Evolutionary conservation across 495 filamentous ascomycete species (phyloP).

Genomic region (Parmelia sp.): DNA sequence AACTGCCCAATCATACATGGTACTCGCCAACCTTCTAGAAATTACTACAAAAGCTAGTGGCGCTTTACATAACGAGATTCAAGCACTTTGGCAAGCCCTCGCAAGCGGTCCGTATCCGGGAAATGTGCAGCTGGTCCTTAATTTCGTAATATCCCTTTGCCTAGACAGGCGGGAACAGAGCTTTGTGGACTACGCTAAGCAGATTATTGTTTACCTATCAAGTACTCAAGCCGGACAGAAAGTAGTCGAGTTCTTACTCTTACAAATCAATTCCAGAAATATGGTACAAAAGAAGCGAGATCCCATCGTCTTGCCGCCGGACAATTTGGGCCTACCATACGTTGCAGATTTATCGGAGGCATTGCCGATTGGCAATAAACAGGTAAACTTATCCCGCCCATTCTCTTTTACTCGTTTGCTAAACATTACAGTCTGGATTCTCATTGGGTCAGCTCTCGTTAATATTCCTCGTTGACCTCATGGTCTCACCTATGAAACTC

Average conservation of each 20-base stretch:
- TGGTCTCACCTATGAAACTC: slow-evolving; percentile 84
- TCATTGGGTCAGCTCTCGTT: slow-evolving; percentile 89
- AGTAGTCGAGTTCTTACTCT: slow-evolving; percentile 85
- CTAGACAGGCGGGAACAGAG: slow-evolving; percentile 92
- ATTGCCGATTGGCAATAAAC: slow-evolving; percentile 82
- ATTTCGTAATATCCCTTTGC: slow-evolving; percentile 92
- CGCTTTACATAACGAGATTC: slow-evolving; percentile 88
- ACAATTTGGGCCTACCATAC: slow-evolving; percentile 72
- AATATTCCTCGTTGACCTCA: slow-evolving; percentile 90
- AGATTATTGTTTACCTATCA: slow-evolving; percentile 91
- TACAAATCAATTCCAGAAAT: slow-evolving; percentile 81
- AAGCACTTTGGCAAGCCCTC: slow-evolving; percentile 93
- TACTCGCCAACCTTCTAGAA: slow-evolving; percentile 91
- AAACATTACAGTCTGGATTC: slow-evolving; percentile 54
- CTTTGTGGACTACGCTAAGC: slow-evolving; percentile 94
- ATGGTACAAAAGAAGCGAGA: slow-evolving; percentile 87
- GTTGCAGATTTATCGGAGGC: slow-evolving; percentile 76
- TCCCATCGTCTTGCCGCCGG: slow-evolving; percentile 61
- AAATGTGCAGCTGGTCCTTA: slow-evolving; percentile 90
- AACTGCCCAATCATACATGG: slow-evolving; percentile 85
- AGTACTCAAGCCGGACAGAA: slow-evolving; percentile 86
- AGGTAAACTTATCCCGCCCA: slow-evolving; percentile 38
- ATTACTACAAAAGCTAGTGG: slow-evolving; percentile 89
- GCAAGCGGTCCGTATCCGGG: slow-evolving; percentile 88
- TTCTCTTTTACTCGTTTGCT: slow-evolving; percentile 18